These are phyloP conservation scores for Psidium guajava DNA, from an alignment of 345 rosid genomes.

Conservation along the genomic window DNA sequence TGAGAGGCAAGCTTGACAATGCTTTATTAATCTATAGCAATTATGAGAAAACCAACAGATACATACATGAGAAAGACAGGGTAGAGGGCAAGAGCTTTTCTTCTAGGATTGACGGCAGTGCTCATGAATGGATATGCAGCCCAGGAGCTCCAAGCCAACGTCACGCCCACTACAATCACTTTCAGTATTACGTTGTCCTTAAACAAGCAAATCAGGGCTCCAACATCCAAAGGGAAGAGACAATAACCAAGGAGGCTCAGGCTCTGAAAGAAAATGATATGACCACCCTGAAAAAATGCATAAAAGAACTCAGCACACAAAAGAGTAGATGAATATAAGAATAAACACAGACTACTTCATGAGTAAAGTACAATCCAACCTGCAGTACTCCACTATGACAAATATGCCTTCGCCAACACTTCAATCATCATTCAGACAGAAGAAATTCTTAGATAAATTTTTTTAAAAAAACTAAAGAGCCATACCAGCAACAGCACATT, in stretches of 20 bases:
- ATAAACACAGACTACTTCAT: neutral
- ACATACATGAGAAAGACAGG: constrained; percentile 97
- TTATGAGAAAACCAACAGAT: constrained; percentile 90
- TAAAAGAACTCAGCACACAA: neutral
- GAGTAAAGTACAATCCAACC: neutral
- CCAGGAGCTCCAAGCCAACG: constrained; percentile 93
- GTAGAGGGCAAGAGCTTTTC: constrained; percentile 84
- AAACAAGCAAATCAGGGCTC: constrained; percentile 74
- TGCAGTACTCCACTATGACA: neutral
- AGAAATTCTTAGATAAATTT: neutral
- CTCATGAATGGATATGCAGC: constrained; percentile 97
- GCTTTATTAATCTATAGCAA: constrained; percentile 52
- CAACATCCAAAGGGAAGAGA: constrained; percentile 76
- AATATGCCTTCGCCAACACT: neutral
- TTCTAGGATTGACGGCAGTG: constrained; percentile 72
- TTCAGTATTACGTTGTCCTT: constrained; percentile 68
- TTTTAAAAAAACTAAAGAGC: neutral
- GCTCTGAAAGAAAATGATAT: constrained; percentile 83
- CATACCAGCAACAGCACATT: constrained; percentile 88
- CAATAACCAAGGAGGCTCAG: constrained; percentile 79
- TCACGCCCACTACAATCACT: constrained; percentile 52
- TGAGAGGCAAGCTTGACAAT: neutral
- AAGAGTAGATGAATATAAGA: neutral
- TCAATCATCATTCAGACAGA: neutral
- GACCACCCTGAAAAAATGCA: constrained; percentile 60